A percentile compares a stretch with the other conserved stretches of the same genome.
phyloP scores from a whole-genome alignment of 1,139 yeast genomes.

The Casaregolazyma suthepensis region DNA sequence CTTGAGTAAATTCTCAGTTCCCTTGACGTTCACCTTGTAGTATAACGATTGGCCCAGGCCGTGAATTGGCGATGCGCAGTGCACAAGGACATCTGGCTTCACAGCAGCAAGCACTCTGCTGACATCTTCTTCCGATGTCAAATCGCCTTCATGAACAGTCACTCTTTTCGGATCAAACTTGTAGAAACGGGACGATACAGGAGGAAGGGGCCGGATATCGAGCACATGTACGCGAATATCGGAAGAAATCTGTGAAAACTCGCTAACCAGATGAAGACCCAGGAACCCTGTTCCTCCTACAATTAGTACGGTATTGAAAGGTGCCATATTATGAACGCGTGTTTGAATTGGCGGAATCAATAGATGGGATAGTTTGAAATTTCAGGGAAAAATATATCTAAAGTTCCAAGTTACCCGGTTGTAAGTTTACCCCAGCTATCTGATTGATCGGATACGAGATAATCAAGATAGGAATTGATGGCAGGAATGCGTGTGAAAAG shows the following conservation, averaged over 20 bases:
- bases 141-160: conserved; percentile 69
- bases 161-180: conserved; percentile 58
- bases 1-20: conserved; percentile 69
- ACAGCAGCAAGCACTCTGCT: conserved; percentile 52
- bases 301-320: conserved; percentile 58
- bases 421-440: background rate
- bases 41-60: conserved; percentile 76
- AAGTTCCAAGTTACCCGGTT: background rate
- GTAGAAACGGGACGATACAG: conserved; percentile 58
- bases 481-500: background rate
- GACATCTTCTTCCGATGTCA: conserved; percentile 70
- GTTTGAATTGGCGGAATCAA: background rate
- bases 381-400: background rate
- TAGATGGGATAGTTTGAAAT: background rate
- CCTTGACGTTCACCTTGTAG: conserved; percentile 84
- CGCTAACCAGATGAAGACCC: conserved; percentile 86
- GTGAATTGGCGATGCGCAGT: conserved; percentile 95
- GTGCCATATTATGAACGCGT: background rate
- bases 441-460: background rate
- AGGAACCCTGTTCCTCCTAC: conserved; percentile 95
- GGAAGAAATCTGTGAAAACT: conserved; percentile 64
- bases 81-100: conserved; percentile 75
- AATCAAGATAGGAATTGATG: background rate
- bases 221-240: conserved; percentile 75
- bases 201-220: conserved; percentile 85